phyloP scores from a whole-genome alignment of 1,284 basidiomycete genomes.

The Marasmius fiardii region DNA sequence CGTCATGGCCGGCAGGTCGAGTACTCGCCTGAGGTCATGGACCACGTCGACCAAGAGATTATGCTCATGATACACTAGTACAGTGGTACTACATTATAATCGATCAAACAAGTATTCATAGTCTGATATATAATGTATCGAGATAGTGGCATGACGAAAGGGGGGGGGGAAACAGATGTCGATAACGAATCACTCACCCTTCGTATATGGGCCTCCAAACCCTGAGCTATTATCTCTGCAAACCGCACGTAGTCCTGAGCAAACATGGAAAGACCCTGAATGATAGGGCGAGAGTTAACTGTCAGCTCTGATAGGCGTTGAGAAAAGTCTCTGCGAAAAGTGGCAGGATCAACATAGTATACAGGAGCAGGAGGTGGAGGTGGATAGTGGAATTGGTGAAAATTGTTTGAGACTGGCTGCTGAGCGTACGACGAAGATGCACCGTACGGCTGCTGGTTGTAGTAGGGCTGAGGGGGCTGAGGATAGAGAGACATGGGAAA shows the following conservation, averaged over 20 bases:
- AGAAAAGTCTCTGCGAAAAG: slow-evolving; percentile 81
- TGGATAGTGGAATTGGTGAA: slow-evolving; percentile 42
- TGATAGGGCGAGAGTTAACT: slow-evolving; percentile 95
- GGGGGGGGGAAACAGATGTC: slow-evolving; percentile 18
- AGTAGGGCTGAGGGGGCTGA: slow-evolving; percentile 37
- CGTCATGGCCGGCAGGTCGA: not conserved
- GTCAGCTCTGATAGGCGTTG: slow-evolving; percentile 81
- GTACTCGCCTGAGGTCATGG: not conserved
- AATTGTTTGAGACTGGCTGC: slow-evolving; percentile 36
- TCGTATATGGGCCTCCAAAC: slow-evolving; percentile 85
- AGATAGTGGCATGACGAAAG: slow-evolving; percentile 11
- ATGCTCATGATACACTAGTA: not conserved
- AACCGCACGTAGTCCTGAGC: slow-evolving; percentile 85
- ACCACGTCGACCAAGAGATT: not conserved
- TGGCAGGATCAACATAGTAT: slow-evolving; percentile 65
- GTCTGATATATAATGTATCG: not conserved
- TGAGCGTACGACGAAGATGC: slow-evolving; percentile 32
- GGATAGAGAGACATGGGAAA: slow-evolving; percentile 1
- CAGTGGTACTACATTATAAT: not conserved
- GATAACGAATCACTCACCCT: slow-evolving; percentile 62
- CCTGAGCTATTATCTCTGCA: slow-evolving; percentile 83
- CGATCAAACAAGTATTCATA: not conserved
- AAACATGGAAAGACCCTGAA: slow-evolving; percentile 92
- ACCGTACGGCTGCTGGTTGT: slow-evolving; percentile 36
- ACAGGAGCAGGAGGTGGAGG: slow-evolving; percentile 38